A percentile compares a stretch with the other conserved stretches of the same genome.
phyloP scores from a whole-genome alignment of 2,329 filamentous ascomycete species.

The Lasiodiplodia hormozganensis region DNA sequence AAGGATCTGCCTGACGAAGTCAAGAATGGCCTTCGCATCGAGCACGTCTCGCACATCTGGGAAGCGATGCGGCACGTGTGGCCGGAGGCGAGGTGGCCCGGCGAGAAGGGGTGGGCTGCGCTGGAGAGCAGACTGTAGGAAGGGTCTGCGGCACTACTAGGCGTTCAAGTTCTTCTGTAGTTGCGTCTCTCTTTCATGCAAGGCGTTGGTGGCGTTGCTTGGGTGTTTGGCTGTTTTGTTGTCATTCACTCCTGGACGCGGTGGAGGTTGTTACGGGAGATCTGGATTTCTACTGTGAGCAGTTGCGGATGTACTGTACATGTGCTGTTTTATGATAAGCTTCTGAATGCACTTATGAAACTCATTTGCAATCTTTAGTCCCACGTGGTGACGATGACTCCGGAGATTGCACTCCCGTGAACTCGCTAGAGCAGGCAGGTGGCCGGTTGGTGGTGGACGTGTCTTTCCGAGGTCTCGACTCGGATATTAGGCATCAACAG shows the following conservation, averaged over 20 bases:
- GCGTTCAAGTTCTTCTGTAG: background rate
- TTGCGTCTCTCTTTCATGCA: slow-evolving; percentile 21
- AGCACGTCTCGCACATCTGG: slow-evolving; percentile 94
- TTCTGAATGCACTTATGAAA: background rate
- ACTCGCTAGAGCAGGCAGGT: background rate
- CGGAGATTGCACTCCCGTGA: background rate
- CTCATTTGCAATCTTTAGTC: background rate
- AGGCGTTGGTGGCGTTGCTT: slow-evolving; percentile 14
- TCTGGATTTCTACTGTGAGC: background rate
- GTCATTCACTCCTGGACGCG: background rate
- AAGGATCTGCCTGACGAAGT: slow-evolving; percentile 92
- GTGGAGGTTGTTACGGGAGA: background rate
- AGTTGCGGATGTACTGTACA: background rate
- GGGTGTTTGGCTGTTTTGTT: slow-evolving; percentile 1
- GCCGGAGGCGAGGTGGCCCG: slow-evolving; percentile 87
- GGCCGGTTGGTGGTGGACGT: background rate
- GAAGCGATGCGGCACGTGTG: slow-evolving; percentile 90
- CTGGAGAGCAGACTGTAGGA: slow-evolving; percentile 48
- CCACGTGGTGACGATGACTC: background rate
- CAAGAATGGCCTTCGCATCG: slow-evolving; percentile 82
- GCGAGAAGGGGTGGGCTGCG: slow-evolving; percentile 70
- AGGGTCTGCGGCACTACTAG: background rate
- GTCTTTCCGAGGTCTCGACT: background rate
- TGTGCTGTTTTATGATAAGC: slow-evolving; percentile 1
- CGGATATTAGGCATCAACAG: background rate